Evolutionary conservation across 805 yeast genomes (phyloP), one percentile per base, ranked within the genome.

Genomic region (Teunomyces pallodes): DNA sequence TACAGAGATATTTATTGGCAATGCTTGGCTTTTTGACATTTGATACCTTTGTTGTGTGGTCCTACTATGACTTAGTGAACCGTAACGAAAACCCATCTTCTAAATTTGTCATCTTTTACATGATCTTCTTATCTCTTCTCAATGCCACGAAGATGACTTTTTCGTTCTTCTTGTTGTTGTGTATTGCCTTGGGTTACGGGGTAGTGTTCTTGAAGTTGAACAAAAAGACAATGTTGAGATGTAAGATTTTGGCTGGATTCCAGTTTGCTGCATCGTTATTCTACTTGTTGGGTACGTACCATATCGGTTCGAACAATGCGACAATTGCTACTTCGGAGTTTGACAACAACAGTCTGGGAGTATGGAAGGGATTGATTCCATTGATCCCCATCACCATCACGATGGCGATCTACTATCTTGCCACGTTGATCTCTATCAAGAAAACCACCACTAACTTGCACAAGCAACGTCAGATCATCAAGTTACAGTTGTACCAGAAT

Each of bases 101-200:
- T 42, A 86, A 84, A 39, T 82, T 90, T 57, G 86, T 82, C 53
- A 80, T 82, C 36, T 61, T 65, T 46, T 88, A 90, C 68, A 79
- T 90, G 78, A 82, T 82, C 7, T 80, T 92, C 61, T 79, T 92
- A 45, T 84, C 97, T 2, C 64, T 89, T 29, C 70, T 92, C 64
- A 88, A 90, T 62, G 82, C 96, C 1, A 81, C 82, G 56, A 87
- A 94, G 60, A 79, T 89, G 45, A 84, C 97, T 0, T 52, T 90
- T 64, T 87, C 97, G 6, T 86, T 92, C 68, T 94, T 92, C 71
- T 71, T 94, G 58, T 74, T 94, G 47, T 74, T 92, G 54, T 85
- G 90, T 58, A 92, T 94, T 47, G 79, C 95, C 10, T 74, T 91
- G 55, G 99, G 99, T 36, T 94, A 91, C 68, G 97, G 98, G 53